Percentiles rank a stretch among this genome's conserved stretches.
Conservation (phyloP, 2,329 filamentous ascomycete genomes). For the Sarocladiaceae sp. region DNA sequence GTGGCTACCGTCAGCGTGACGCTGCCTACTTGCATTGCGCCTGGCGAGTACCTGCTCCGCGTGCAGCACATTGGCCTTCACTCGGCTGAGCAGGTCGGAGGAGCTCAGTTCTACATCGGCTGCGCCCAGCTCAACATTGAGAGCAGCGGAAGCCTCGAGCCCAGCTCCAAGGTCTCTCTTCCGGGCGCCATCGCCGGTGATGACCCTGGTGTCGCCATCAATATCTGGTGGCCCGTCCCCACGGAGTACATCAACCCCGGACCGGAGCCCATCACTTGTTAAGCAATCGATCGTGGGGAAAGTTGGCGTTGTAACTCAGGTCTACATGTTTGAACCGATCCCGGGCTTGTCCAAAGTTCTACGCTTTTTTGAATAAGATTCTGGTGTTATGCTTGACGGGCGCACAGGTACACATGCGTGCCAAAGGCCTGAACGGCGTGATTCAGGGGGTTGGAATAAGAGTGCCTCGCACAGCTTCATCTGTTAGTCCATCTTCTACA, state of each 20-base stretch:
- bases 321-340: no score
- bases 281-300: conserved; percentile 1
- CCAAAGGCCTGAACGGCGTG: no score
- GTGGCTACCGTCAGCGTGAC: conserved; percentile 19
- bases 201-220: conserved; percentile 23
- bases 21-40: conserved; percentile 14
- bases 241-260: conserved; percentile 21
- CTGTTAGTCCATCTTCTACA: no score
- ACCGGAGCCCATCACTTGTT: conserved; percentile 12
- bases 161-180: conserved; percentile 20
- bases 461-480: no score
- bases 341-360: no score
- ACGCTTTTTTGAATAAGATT: no score
- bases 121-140: conserved; percentile 17
- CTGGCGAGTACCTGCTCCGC: conserved; percentile 20
- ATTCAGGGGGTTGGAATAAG: no score
- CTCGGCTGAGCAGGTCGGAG: conserved; percentile 19
- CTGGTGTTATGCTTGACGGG: no score
- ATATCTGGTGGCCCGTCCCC: conserved; percentile 23
- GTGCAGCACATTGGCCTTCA: conserved; percentile 27
- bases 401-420: no score
- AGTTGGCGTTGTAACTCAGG: no score
- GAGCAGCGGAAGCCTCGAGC: conserved; percentile 15
- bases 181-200: conserved; percentile 21
- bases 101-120: conserved; percentile 25